Percentiles rank a stretch among this genome's conserved stretches.
Evolutionary conservation across 2,329 filamentous ascomycete species (phyloP).

Genomic region (Zymoseptoria ardabiliae): DNA sequence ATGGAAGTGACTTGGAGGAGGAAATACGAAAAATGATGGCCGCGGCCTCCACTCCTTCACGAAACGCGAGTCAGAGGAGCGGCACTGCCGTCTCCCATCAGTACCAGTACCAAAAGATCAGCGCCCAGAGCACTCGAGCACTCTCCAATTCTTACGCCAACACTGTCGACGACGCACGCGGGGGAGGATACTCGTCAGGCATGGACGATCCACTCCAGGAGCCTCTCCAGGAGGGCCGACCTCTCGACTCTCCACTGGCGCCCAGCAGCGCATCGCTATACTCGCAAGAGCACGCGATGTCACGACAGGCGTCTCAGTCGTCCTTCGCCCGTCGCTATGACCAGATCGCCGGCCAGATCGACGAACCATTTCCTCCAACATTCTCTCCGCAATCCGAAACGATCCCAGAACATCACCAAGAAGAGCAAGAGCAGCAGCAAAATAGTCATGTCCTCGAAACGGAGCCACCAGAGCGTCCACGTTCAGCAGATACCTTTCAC

Average conservation of each 20-base stretch:
- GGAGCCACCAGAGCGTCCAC: conserved; percentile 35
- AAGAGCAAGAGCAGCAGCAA: conserved; percentile 12
- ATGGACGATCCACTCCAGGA: conserved; percentile 35
- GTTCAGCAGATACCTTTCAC: conserved; percentile 55
- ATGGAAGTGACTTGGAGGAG: conserved; percentile 63
- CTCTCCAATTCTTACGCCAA: conserved; percentile 58
- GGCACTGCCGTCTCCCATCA: conserved; percentile 15
- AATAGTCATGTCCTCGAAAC: conserved; percentile 5
- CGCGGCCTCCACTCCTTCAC: conserved; percentile 27
- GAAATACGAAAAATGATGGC: conserved; percentile 67
- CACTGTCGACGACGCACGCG: conserved; percentile 58
- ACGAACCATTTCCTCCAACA: conserved; percentile 22
- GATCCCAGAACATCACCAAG: neutral
- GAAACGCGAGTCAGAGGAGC: conserved; percentile 12
- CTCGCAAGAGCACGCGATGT: conserved; percentile 2
- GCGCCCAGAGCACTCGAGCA: conserved; percentile 42
- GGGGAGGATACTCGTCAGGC: conserved; percentile 62
- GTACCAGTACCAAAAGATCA: conserved; percentile 11
- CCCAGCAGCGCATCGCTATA: conserved; percentile 18
- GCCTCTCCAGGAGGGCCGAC: conserved; percentile 29
- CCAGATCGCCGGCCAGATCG: conserved; percentile 25
- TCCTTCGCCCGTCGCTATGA: conserved; percentile 26
- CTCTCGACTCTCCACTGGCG: conserved; percentile 29
- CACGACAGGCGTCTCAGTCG: conserved; percentile 14
- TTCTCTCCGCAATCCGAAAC: conserved; percentile 11